phyloP scores from a whole-genome alignment of 1,139 yeast species.

The Magnusiomyces starmeri region DNA sequence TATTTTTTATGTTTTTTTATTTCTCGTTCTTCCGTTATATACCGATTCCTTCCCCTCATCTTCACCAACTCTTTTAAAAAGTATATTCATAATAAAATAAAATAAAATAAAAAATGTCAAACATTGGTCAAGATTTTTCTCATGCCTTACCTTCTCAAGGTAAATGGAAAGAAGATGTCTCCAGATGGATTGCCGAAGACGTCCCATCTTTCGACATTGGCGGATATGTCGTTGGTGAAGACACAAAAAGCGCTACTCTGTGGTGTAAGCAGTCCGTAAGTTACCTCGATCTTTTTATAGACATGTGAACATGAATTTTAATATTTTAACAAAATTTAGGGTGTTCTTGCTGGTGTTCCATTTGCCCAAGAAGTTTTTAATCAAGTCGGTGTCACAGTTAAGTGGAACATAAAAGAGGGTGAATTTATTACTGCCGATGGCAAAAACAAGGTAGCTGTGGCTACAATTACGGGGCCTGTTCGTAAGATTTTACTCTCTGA shows the following conservation, averaged over 20 bases:
- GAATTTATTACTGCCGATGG: constrained; percentile 38
- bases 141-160: constrained; percentile 69
- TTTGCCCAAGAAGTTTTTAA: constrained; percentile 79
- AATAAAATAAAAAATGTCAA: constrained; percentile 30
- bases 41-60: background rate
- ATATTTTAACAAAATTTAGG: constrained; percentile 28
- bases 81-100: background rate
- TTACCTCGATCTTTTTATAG: background rate
- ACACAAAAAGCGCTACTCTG: constrained; percentile 61
- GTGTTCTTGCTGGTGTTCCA: constrained; percentile 82
- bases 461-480: constrained; percentile 73
- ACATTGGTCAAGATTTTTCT: constrained; percentile 32
- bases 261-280: constrained; percentile 59
- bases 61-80: background rate
- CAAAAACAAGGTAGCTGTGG: constrained; percentile 61
- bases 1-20: background rate
- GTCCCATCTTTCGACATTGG: constrained; percentile 93
- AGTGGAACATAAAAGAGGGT: constrained; percentile 75
- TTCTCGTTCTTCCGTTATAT: background rate
- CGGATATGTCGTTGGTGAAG: constrained; percentile 87
- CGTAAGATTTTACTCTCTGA: constrained; percentile 74
- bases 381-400: constrained; percentile 63
- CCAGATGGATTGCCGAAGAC: constrained; percentile 74
- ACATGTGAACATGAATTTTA: background rate
- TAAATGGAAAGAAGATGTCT: constrained; percentile 69